Evolutionary conservation across 1,139 yeast genomes (phyloP).

Genomic region (Taphrina populina): DNA sequence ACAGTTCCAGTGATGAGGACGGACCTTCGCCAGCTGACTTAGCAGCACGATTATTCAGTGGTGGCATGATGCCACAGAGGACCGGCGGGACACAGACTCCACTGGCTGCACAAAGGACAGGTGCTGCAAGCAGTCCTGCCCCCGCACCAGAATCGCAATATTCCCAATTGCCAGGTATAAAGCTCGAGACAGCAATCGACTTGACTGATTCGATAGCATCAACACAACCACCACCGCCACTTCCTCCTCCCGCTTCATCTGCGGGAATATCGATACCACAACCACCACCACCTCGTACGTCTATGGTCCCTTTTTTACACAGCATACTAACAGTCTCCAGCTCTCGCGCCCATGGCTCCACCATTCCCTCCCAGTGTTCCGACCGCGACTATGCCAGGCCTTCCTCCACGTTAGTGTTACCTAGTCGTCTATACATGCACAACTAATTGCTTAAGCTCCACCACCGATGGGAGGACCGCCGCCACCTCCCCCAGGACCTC

Average conservation of each 20-base stretch:
- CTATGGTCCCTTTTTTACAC: no score
- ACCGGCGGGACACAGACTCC: conserved; percentile 29
- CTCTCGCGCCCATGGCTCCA: no score
- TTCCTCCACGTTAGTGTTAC: not conserved
- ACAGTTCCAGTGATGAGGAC: conserved; percentile 28
- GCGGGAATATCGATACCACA: conserved; percentile 38
- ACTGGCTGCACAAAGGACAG: conserved; percentile 21
- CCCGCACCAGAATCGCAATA: conserved; percentile 41
- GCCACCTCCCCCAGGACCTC: conserved; percentile 38
- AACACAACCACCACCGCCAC: conserved; percentile 39
- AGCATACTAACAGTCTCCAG: no score
- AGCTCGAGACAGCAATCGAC: no score
- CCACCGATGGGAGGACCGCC: conserved; percentile 39
- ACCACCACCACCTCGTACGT: conserved; percentile 44
- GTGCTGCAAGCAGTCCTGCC: conserved; percentile 46
- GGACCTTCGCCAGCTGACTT: conserved; percentile 33
- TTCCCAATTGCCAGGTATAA: not conserved
- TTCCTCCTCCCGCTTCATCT: conserved; percentile 34
- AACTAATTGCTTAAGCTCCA: conserved; percentile 31
- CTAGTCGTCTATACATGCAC: not conserved
- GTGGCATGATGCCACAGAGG: conserved; percentile 26
- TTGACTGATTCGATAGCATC: no score
- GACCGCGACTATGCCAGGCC: no score
- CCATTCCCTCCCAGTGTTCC: no score
- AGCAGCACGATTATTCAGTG: conserved; percentile 26